Evolutionary conservation across 176 grass and related monocot species (phyloP).

Genomic region (Avena eriantha): DNA sequence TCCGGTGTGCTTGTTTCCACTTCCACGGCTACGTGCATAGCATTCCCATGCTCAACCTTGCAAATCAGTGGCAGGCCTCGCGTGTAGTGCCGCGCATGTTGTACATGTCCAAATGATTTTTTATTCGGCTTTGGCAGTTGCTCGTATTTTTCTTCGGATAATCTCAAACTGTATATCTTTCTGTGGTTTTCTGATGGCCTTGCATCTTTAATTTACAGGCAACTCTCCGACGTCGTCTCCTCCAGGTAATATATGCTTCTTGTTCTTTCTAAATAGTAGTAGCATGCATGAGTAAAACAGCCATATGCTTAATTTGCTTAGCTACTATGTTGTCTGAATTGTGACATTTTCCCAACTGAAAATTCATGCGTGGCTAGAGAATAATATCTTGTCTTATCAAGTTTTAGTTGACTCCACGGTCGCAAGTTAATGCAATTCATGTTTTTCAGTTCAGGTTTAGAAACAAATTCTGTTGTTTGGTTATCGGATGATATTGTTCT

Average conservation of each 20-base stretch:
- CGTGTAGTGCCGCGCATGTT: background rate
- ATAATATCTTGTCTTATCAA: background rate
- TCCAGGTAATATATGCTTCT: constrained; percentile 47
- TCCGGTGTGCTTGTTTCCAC: background rate
- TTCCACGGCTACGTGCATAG: background rate
- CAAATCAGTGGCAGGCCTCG: background rate
- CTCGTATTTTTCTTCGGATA: constrained; percentile 18
- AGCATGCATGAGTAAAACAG: background rate
- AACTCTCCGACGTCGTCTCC: constrained; percentile 33
- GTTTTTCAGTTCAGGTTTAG: background rate
- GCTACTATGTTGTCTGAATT: background rate
- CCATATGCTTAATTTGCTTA: background rate
- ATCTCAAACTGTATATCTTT: background rate
- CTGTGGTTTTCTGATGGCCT: constrained; percentile 14
- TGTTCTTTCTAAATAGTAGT: background rate
- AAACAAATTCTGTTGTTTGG: background rate
- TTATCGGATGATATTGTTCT: background rate
- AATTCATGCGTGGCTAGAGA: background rate
- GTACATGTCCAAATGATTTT: background rate
- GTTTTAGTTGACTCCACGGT: background rate
- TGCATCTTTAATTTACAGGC: constrained; percentile 34
- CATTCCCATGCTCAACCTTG: constrained; percentile 9
- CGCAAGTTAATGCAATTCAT: background rate
- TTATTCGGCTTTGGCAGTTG: background rate
- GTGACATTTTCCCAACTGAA: constrained; percentile 15